These are phyloP conservation scores for Akanthomyces dipterigenus DNA, from an alignment of 2,329 filamentous ascomycete genomes.

Conservation along the genomic window DNA sequence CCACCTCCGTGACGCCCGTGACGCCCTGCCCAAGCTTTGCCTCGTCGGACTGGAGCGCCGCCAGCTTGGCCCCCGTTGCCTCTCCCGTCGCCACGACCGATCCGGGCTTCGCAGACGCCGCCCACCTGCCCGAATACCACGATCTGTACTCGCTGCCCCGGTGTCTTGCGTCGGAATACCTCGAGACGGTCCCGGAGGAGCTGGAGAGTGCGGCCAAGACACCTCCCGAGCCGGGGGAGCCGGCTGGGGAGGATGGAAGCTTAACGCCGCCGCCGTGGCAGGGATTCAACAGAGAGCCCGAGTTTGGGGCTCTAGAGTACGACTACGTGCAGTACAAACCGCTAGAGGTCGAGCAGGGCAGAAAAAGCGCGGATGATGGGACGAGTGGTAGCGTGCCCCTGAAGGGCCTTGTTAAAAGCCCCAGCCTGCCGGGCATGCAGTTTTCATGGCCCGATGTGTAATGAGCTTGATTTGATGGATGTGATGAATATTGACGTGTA, in stretches of 20 bases:
- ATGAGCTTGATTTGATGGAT: neutral
- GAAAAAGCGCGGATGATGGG: neutral
- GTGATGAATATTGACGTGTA: neutral
- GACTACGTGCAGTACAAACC: neutral
- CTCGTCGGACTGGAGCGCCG: constrained; percentile 8
- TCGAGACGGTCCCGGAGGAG: neutral
- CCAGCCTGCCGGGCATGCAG: constrained; percentile 23
- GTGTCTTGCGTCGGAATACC: neutral
- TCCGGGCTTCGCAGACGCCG: neutral
- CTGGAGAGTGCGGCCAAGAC: neutral
- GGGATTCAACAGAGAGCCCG: neutral
- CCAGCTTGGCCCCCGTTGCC: neutral
- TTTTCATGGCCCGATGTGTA: constrained; percentile 19
- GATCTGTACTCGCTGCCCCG: neutral
- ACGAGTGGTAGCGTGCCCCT: neutral
- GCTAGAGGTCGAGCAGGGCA: neutral
- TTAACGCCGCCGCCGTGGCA: neutral
- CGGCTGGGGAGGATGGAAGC: too few relatives aligned
- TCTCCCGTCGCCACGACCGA: neutral
- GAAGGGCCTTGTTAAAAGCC: neutral
- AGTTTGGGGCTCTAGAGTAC: neutral
- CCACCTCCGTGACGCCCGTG: neutral
- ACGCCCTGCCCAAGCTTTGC: constrained; percentile 14
- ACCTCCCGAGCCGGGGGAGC: neutral
- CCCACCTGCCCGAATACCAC: neutral